Percentiles rank a stretch among this genome's conserved stretches.
These are phyloP conservation scores for Canavalia ensiformis DNA, from an alignment of 306 rosid genomes.

Conservation along the genomic window DNA sequence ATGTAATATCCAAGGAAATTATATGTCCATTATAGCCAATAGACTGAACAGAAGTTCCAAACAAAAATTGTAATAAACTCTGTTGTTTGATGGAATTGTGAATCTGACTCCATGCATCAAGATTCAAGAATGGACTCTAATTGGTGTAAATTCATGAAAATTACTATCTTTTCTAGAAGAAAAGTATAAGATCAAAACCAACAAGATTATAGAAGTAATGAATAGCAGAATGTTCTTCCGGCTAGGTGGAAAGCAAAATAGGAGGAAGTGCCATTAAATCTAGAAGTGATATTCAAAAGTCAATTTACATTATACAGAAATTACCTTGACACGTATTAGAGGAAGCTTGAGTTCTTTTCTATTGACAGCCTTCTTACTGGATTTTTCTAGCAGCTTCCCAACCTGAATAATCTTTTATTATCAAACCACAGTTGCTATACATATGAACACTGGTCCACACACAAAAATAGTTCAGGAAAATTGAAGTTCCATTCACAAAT, in stretches of 20 bases:
- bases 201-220: constrained; percentile 31
- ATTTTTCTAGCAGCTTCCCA: constrained; percentile 71
- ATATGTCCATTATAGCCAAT: constrained; percentile 26
- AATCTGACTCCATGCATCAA: constrained; percentile 37
- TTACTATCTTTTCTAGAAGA: constrained; percentile 31
- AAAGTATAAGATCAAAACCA: constrained; percentile 36
- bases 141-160: constrained; percentile 31
- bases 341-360: constrained; percentile 86
- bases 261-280: constrained; percentile 35
- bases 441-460: constrained; percentile 34
- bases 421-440: constrained; percentile 46
- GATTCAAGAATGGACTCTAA: constrained; percentile 32
- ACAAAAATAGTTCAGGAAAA: constrained; percentile 22
- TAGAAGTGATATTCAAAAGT: constrained; percentile 29
- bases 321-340: constrained; percentile 91
- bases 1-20: constrained; percentile 33
- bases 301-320: constrained; percentile 4
- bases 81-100: constrained; percentile 37
- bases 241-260: constrained; percentile 30
- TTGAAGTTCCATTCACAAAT: constrained; percentile 11
- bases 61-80: constrained; percentile 21
- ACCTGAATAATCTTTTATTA: constrained; percentile 65
- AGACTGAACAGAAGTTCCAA: constrained; percentile 35
- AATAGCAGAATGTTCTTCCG: constrained; percentile 22
- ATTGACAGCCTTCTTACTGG: constrained; percentile 65